Percentiles rank a stretch among this genome's conserved stretches.
These are phyloP conservation scores for Xerocomellus amylosporus DNA, from an alignment of 768 basidiomycete species.

Conservation along the genomic window DNA sequence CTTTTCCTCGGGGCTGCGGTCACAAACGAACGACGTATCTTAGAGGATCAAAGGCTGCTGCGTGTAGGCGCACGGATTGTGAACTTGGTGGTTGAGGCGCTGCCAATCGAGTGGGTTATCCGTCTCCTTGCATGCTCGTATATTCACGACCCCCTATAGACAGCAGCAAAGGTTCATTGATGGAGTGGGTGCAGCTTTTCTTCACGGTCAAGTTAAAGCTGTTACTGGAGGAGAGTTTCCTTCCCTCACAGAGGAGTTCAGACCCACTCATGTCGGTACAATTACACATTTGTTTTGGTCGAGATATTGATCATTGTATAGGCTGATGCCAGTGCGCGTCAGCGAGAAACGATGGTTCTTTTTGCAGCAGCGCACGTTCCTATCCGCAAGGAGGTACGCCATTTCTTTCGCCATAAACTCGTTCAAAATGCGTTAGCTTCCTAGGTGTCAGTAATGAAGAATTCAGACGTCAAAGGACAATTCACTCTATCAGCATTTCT, in stretches of 20 bases:
- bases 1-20: conserved; percentile 50
- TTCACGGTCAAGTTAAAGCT: conserved; percentile 42
- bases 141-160: conserved; percentile 29
- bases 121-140: background rate
- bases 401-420: background rate
- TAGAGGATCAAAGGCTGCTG: conserved; percentile 37
- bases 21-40: conserved; percentile 22
- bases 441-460: conserved; percentile 41
- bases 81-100: conserved; percentile 60
- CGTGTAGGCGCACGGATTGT: conserved; percentile 61
- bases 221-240: conserved; percentile 57
- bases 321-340: conserved; percentile 27
- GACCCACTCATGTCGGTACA: conserved; percentile 50
- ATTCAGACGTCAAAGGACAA: conserved; percentile 38
- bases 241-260: conserved; percentile 34
- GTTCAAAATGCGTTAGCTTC: background rate
- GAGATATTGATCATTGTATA: conserved; percentile 6
- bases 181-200: conserved; percentile 39
- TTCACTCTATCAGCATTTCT: conserved; percentile 50
- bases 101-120: conserved; percentile 60
- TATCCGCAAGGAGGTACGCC: conserved; percentile 60
- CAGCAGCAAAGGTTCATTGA: conserved; percentile 59
- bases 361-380: conserved; percentile 66
- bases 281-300: background rate
- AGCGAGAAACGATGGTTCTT: conserved; percentile 64